Base-by-base conservation (phyloP, 1,139 yeast species). In the Pichia sp. region DNA sequence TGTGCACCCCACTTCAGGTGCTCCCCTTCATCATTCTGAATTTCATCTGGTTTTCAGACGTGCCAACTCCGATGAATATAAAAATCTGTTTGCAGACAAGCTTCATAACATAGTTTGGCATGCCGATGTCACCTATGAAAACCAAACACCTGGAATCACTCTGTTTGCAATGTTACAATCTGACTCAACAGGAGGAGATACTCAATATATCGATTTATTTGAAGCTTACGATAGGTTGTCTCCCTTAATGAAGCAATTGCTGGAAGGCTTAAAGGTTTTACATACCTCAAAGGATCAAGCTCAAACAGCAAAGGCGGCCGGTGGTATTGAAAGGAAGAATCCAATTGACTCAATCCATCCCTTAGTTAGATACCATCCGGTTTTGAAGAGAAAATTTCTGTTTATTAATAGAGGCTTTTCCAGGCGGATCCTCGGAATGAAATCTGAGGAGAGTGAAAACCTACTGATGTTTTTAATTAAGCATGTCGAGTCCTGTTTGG, bases 191-290 rank as follows among this genome's bases (percentile, higher is more conserved):
- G 90, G 90, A 45, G 88, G 88, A 45, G 90, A 83, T 61, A 83
- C 92, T 26, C 64, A 78, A 45, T 83, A 82, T 65, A 70, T 78
- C 4, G 82, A 78, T 51, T 71, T 79, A 33, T 69, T 75, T 43
- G 86, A 79, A 49, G 78, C 85, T 27, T 83, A 80, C 61, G 77
- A 81, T 51, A 67, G 84, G 53, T 69, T 83, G 46, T 81, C 87
- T 2, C 84, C 84, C 11, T 69, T 67, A 5, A 69, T 83, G 60
- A 73, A 77, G 58, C 64, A 73, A 49, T 70, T 77, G 57, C 62
- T 81, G 46, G 75, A 72, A 42, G 76, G 77, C 2, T 85, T 79
- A 44, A 90, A 83, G 64, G 88, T 87, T 2, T 59, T 60, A 3
- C 75, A 72, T 53, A 69, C 88, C 4, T 62, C 66, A 44, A n/a